Base-by-base conservation (phyloP, 2,329 filamentous ascomycete genomes). In the Pseudogymnoascus sp. region DNA sequence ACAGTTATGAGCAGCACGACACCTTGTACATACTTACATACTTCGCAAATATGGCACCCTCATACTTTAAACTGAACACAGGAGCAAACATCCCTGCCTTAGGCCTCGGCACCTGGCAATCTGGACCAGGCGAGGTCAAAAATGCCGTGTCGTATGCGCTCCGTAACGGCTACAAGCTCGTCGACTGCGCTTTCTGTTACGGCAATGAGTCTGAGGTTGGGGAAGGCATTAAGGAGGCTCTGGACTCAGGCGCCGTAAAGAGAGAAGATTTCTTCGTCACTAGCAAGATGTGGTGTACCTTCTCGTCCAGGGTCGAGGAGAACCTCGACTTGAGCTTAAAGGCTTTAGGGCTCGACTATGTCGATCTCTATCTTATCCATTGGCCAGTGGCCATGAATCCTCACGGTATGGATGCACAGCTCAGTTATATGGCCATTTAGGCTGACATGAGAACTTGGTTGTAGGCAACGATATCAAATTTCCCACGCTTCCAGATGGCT, bases 301-400 rank as follows among this genome's bases (percentile, higher is more conserved):
- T 89, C 78, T 87, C 88, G 75, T 84, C 83, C 31, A 81, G 87
- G 6, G 86, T 86, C 5, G 86, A 89, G 76, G 78, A 88, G 70
- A 86, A 83, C 36, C 80, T 95, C 36, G 84, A 91, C 68, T 86
- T 87, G 80, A 89, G 87, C 71, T 79, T 95, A 73, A 83, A 87
- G 76, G 82, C 83, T 65, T 78, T 96, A 36, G 89, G 90, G 1
- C 78, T 95, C 59, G 88, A 91, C 68, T 93, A 96, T 74, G 82
- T 96, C 4, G 91, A 96, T 74, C 79, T 96, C 64, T 91, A 85
- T 73, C 81, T 96, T 38, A 83, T 96, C 79, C 91, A 96, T 78
- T 95, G 90, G 90, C 88, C 90, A 5, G 78, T 91, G 53, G 85
- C 88, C 60, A 87, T 93, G 85, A 93, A 93, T 77, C 88, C 88